phyloP scores from a whole-genome alignment of 352 stramenopile species.

The Paralagenidium karlingii region DNA sequence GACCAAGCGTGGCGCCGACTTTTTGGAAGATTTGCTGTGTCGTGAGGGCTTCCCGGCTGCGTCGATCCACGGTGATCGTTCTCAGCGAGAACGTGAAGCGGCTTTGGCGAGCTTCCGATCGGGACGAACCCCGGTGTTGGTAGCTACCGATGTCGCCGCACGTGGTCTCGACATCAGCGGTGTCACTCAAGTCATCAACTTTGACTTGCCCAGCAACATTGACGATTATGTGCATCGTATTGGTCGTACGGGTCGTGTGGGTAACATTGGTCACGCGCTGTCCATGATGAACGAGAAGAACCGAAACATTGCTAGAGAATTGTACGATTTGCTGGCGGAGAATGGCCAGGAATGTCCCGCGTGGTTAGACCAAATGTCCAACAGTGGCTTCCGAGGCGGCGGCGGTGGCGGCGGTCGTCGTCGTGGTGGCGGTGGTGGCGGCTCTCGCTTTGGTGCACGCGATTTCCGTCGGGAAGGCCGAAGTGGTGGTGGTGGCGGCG shows the following conservation, averaged over 20 bases:
- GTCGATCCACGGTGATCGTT: slow-evolving; percentile 97
- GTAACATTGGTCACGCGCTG: slow-evolving; percentile 94
- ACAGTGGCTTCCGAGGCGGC: slow-evolving; percentile 42
- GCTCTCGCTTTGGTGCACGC: slow-evolving; percentile 71
- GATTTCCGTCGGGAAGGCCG: slow-evolving; percentile 80
- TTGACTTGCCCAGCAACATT: slow-evolving; percentile 97
- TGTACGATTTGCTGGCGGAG: slow-evolving; percentile 94
- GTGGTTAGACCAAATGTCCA: slow-evolving; percentile 92
- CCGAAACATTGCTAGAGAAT: slow-evolving; percentile 92
- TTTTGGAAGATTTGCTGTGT: slow-evolving; percentile 93
- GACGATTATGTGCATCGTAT: slow-evolving; percentile 99
- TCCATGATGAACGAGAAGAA: slow-evolving; percentile 99
- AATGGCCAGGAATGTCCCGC: slow-evolving; percentile 91
- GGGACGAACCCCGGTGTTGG: slow-evolving; percentile 86
- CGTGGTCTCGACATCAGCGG: slow-evolving; percentile 98
- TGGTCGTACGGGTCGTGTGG: slow-evolving; percentile 96
- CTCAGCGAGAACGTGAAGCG: slow-evolving; percentile 90
- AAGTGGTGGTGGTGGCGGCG: slow-evolving; percentile 18
- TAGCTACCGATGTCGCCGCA: slow-evolving; percentile 97
- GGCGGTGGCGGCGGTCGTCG: slow-evolving; percentile 41
- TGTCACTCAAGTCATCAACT: slow-evolving; percentile 96
- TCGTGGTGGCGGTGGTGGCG: slow-evolving; percentile 23
- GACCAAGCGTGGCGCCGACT: slow-evolving; percentile 96
- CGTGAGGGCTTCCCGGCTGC: slow-evolving; percentile 83
- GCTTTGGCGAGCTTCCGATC: slow-evolving; percentile 89